These are phyloP conservation scores for Gautieria morchelliformis DNA, from an alignment of 768 basidiomycete species.

Conservation along the genomic window DNA sequence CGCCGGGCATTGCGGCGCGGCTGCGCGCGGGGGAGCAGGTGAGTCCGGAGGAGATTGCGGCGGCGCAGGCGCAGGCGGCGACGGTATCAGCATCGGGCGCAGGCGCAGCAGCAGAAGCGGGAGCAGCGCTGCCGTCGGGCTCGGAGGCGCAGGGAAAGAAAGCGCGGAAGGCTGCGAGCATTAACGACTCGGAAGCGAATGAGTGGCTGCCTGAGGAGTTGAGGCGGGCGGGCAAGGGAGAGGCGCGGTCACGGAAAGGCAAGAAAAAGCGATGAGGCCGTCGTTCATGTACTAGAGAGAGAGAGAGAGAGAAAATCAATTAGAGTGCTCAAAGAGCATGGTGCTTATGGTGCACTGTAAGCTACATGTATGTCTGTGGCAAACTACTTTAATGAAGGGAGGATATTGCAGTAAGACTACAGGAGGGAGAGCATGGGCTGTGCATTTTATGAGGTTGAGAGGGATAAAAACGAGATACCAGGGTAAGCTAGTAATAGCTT, in stretches of 20 bases:
- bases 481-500: no score
- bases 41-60: slow-evolving; percentile 11
- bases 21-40: slow-evolving; percentile 9
- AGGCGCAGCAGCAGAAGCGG: background rate
- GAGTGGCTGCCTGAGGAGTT: slow-evolving; percentile 12
- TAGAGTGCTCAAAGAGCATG: no score
- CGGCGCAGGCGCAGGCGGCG: slow-evolving; percentile 2
- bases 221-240: background rate
- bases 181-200: slow-evolving; percentile 5
- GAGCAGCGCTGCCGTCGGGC: background rate
- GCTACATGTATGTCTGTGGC: no score
- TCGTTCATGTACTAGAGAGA: no score
- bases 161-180: slow-evolving; percentile 2
- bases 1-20: slow-evolving; percentile 11
- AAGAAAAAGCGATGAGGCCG: slow-evolving; percentile 2
- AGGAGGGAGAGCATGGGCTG: no score
- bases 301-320: no score
- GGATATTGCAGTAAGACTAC: no score
- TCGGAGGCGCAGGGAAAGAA: background rate
- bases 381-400: no score
- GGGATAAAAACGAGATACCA: no score
- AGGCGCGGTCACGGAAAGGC: slow-evolving; percentile 7
- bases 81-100: background rate
- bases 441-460: no score
- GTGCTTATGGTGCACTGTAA: no score